Evolutionary conservation across 2,329 filamentous ascomycete genomes (phyloP).

Genomic region (Aureobasidium subglaciale): DNA sequence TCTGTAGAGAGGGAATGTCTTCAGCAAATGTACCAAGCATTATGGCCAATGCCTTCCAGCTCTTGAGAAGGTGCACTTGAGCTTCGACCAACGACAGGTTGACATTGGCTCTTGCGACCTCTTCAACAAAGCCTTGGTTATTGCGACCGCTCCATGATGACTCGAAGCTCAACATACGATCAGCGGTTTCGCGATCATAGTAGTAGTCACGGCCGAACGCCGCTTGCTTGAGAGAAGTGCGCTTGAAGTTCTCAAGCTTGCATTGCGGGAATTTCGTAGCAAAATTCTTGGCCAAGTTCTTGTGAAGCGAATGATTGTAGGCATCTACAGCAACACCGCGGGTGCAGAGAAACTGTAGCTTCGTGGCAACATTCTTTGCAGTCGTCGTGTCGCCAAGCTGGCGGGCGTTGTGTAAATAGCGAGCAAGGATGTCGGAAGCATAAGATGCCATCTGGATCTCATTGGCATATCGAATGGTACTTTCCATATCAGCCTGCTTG

Average conservation of each 20-base stretch:
- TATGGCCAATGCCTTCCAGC: conserved; percentile 81
- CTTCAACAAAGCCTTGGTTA: conserved; percentile 66
- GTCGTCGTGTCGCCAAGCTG: conserved; percentile 64
- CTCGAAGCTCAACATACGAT: conserved; percentile 70
- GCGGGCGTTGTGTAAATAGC: conserved; percentile 81
- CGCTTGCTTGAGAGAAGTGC: conserved; percentile 49
- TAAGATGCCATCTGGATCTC: conserved; percentile 62
- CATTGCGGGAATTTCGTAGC: conserved; percentile 67
- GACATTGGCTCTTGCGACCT: conserved; percentile 79
- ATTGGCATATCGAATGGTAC: conserved; percentile 25
- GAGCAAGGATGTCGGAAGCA: conserved; percentile 79
- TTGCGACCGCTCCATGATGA: conserved; percentile 60
- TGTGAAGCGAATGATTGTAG: conserved; percentile 83
- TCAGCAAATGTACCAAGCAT: conserved; percentile 66
- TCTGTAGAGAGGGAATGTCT: conserved; percentile 51
- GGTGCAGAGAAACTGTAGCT: conserved; percentile 71
- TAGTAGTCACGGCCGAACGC: conserved; percentile 68
- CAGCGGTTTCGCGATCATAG: conserved; percentile 71
- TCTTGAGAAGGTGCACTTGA: conserved; percentile 76
- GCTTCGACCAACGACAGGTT: conserved; percentile 90
- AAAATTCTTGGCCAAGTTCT: conserved; percentile 80
- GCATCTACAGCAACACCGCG: conserved; percentile 70
- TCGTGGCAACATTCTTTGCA: conserved; percentile 63
- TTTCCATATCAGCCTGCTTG: conserved; percentile 21
- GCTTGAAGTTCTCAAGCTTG: conserved; percentile 71